A percentile compares a stretch with the other conserved stretches of the same genome.
These are phyloP conservation scores for Mariannaea elegans DNA, from an alignment of 2,329 filamentous ascomycete genomes.

Conservation along the genomic window DNA sequence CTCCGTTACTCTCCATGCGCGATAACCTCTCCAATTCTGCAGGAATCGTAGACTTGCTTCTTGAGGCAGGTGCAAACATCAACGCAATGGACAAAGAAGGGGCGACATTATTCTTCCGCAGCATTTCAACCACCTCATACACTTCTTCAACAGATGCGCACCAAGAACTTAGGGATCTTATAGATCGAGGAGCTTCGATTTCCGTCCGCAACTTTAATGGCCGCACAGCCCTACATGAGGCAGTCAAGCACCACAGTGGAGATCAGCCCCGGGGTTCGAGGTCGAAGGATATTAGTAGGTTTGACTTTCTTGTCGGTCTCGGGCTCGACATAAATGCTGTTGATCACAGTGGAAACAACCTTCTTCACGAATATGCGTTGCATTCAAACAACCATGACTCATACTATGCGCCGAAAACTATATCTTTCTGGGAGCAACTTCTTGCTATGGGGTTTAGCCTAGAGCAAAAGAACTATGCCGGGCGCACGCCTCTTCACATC, in stretches of 20 bases:
- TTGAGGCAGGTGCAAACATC: slow-evolving; percentile 37
- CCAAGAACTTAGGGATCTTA: slow-evolving; percentile 16
- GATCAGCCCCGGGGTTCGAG: neutral
- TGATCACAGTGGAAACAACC: slow-evolving; percentile 33
- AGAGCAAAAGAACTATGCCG: slow-evolving; percentile 28
- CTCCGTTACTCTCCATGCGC: slow-evolving; percentile 13
- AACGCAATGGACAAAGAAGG: slow-evolving; percentile 27
- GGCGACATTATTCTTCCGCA: slow-evolving; percentile 25
- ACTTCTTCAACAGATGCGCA: neutral
- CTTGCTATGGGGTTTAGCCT: slow-evolving; percentile 23
- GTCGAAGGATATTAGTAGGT: neutral
- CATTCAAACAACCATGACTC: neutral
- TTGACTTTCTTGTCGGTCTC: slow-evolving; percentile 14
- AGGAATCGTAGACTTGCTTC: neutral
- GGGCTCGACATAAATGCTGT: slow-evolving; percentile 23
- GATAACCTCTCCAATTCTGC: fast-evolving
- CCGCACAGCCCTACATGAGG: slow-evolving; percentile 30
- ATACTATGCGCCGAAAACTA: neutral
- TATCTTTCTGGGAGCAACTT: slow-evolving; percentile 5
- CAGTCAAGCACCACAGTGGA: neutral
- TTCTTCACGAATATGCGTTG: slow-evolving; percentile 34
- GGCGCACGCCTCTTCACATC: slow-evolving; percentile 36
- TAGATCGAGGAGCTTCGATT: slow-evolving; percentile 24
- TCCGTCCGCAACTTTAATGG: slow-evolving; percentile 24
- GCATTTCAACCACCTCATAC: too few relatives aligned